Evolutionary conservation across 345 rosid genomes (phyloP).

Genomic region (Pistacia integerrima): DNA sequence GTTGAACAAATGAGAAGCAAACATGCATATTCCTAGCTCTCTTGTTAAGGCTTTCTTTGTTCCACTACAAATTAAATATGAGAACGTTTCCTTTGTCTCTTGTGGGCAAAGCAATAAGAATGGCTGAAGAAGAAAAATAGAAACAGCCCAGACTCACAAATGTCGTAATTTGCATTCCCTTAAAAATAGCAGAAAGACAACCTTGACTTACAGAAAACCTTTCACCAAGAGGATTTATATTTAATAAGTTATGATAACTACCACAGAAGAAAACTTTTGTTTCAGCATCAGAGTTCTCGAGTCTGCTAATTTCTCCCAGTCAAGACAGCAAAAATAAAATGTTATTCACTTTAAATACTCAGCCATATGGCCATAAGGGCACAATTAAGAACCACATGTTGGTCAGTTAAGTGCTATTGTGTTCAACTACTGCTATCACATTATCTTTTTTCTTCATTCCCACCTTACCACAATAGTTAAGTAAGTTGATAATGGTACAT

Average conservation of each 20-base stretch:
- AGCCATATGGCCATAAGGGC: too few species aligned
- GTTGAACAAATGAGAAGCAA: background rate
- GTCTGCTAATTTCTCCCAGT: too few species aligned
- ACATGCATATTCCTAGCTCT: background rate
- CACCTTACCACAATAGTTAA: background rate
- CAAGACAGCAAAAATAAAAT: too few species aligned
- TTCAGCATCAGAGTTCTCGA: background rate
- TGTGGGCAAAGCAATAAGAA: background rate
- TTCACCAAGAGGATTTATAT: background rate
- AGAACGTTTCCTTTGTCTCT: background rate
- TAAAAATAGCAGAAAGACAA: background rate
- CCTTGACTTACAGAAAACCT: background rate
- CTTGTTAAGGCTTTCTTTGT: background rate
- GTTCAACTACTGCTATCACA: background rate
- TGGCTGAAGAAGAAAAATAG: background rate
- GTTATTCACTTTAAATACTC: too few species aligned
- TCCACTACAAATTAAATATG: background rate
- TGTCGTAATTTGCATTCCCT: background rate
- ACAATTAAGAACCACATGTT: background rate
- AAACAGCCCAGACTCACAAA: background rate
- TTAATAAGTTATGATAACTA: background rate
- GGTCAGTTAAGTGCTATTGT: background rate
- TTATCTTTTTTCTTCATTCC: constrained; percentile 6
- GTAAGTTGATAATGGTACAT: background rate
- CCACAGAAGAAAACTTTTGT: background rate